Percentiles rank a stretch among this genome's conserved stretches.
phyloP scores from a whole-genome alignment of 805 yeast genomes.

The Myxozyma sirexii region DNA sequence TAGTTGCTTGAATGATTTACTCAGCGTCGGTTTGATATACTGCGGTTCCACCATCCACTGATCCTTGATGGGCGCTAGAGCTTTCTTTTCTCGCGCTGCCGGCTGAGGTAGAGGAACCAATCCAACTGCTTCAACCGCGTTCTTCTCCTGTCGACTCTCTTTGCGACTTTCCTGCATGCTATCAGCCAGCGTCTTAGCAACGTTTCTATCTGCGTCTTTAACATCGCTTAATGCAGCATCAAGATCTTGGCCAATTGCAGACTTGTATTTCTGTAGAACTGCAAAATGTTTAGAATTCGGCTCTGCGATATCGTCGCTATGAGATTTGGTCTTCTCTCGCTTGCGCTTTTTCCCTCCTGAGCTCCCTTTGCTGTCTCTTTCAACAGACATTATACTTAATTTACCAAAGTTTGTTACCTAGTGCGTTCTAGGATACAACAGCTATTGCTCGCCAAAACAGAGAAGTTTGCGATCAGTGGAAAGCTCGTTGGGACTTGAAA shows the following conservation, averaged over 20 bases:
- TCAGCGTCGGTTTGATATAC: conserved; percentile 53
- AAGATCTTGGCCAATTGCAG: conserved; percentile 19
- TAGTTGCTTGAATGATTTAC: conserved; percentile 54
- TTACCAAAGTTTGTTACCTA: background rate
- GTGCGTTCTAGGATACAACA: background rate
- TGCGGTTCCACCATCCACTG: conserved; percentile 71
- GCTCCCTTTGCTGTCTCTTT: background rate
- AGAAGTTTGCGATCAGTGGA: background rate
- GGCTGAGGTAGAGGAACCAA: conserved; percentile 88
- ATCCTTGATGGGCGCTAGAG: conserved; percentile 45
- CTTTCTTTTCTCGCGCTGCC: conserved; percentile 52
- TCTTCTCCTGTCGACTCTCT: conserved; percentile 29
- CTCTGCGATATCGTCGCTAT: conserved; percentile 27
- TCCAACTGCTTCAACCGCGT: conserved; percentile 15
- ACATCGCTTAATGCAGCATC: background rate
- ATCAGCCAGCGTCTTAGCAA: conserved; percentile 23
- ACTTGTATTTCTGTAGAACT: conserved; percentile 56
- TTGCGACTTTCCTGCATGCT: conserved; percentile 25
- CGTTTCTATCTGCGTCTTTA: background rate
- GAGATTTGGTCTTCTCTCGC: background rate
- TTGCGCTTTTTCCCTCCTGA: conserved; percentile 4
- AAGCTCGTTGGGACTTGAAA: conserved; percentile 6
- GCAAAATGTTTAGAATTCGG: conserved; percentile 50
- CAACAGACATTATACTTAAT: background rate
- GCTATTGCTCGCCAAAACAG: background rate